A percentile compares a stretch with the other conserved stretches of the same genome.
These are phyloP conservation scores for Scopulariopsis brevicaulis DNA, from an alignment of 2,329 filamentous ascomycete genomes.

Conservation along the genomic window DNA sequence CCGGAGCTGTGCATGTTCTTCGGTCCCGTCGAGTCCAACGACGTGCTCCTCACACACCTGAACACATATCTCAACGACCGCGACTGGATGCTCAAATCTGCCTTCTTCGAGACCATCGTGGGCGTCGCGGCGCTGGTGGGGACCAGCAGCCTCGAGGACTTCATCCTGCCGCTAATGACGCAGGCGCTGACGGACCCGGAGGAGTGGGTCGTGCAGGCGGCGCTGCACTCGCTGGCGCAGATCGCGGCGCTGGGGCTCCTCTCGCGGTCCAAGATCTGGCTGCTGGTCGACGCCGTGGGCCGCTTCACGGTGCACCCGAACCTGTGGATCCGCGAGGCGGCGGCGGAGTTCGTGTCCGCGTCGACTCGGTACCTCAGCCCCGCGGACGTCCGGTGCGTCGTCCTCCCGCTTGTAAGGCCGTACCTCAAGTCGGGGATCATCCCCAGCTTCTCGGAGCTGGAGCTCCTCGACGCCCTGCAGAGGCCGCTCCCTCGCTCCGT, in stretches of 20 bases:
- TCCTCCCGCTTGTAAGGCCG: constrained; percentile 68
- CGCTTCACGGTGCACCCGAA: constrained; percentile 92
- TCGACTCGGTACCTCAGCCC: constrained; percentile 63
- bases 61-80: constrained; percentile 96
- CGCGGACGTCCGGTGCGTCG: constrained; percentile 74
- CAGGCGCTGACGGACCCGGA: constrained; percentile 89
- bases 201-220: constrained; percentile 87
- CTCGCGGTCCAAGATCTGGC: constrained; percentile 75
- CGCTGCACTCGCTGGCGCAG: constrained; percentile 75
- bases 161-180: constrained; percentile 90
- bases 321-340: constrained; percentile 85
- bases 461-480: constrained; percentile 72
- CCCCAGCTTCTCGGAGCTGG: constrained; percentile 56
- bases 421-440: constrained; percentile 68
- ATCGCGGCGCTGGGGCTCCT: constrained; percentile 83
- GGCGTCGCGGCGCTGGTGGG: constrained; percentile 87
- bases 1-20: constrained; percentile 92
- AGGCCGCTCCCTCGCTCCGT: constrained; percentile 68
- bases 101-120: constrained; percentile 92
- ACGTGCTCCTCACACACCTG: constrained; percentile 90
- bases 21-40: constrained; percentile 79
- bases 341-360: constrained; percentile 71
- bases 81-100: constrained; percentile 93
- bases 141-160: constrained; percentile 81
- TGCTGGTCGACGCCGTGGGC: constrained; percentile 71